Evolutionary conservation across 106 monocot genomes (phyloP), one percentile per base, ranked within the genome.

Genomic region (Gastrodia elata): DNA sequence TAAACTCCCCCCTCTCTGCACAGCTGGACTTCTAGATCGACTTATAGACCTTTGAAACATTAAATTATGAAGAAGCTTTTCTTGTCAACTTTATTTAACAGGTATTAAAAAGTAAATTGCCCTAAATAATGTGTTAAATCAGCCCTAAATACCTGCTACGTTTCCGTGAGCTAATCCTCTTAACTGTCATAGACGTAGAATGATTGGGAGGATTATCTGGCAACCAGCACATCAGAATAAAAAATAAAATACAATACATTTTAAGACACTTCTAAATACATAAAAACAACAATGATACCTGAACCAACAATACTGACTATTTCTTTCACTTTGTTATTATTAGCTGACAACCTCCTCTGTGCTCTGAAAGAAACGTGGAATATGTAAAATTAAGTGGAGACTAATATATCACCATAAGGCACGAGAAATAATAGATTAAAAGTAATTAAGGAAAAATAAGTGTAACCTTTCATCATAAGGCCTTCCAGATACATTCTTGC

Each of bases 1-100:
- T 26, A 64, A 34, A 20, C 18, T 36, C 57, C 65, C 74, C 5
- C 57, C 38, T 40, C n/a, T 74, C 57, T 39, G 41, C 57, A 61
- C 81, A 34, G 16, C 39, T 69, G 83, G 76, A 70, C 75, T 83
- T 27, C 15, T 34, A 15, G 78, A 77, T 52, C 37, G 56, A 55
- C 73, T 84, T 38, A 0, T 59, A 61, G 52, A 64, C 72, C 68
- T 78, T 67, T 35, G 30, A n/a, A 67, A 67, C 67, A 36, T 67
- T 3, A 37, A 36, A 36, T 52, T 61, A 61, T 67, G n/a, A 67
- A 67, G n/a, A 67, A 67, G 4, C 0, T n/a, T 13, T 61, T 22
- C 52, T 14, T 67, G 20, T 38, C 67, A 67, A 38, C 32, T 24
- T 32, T 6, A 15, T 32, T 27, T 61, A 61, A 61, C 27, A 9